Evolutionary conservation across 2,329 filamentous ascomycete species (phyloP).

Genomic region (Aspergillus pseudoterreus): DNA sequence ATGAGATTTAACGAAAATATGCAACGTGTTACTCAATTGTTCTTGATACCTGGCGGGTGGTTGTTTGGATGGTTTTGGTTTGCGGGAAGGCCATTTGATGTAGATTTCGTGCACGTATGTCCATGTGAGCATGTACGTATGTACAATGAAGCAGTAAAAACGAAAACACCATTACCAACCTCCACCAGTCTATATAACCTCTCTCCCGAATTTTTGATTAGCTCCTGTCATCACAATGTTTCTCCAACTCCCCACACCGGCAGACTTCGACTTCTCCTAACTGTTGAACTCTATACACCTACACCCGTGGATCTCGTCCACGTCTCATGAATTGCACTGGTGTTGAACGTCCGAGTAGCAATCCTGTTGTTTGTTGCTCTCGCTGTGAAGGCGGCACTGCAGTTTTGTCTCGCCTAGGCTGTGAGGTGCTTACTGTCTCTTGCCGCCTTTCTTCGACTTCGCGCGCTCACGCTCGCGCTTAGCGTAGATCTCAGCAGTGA

Average conservation of each 20-base stretch:
- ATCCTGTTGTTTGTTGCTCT: neutral
- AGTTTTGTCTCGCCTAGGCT: neutral
- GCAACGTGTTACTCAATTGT: neutral
- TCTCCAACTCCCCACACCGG: neutral
- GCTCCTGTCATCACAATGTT: neutral
- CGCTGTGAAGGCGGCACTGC: neutral
- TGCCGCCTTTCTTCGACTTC: constrained; percentile 34
- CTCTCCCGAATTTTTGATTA: neutral
- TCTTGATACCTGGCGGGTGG: neutral
- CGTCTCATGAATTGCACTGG: constrained; percentile 16
- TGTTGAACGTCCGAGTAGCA: constrained; percentile 28
- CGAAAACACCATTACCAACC: neutral
- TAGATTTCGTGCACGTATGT: neutral
- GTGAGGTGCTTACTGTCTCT: constrained; percentile 29
- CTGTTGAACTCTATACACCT: constrained; percentile 3
- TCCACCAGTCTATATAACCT: neutral
- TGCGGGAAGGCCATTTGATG: neutral
- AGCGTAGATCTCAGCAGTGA: constrained; percentile 87
- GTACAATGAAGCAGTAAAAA: neutral
- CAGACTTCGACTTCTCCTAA: neutral
- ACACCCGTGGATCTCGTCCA: neutral
- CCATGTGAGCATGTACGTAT: neutral
- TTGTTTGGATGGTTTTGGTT: neutral
- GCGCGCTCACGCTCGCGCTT: constrained; percentile 54
- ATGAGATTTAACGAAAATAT: neutral